phyloP scores from a whole-genome alignment of 305 asterid genomes.

The Fraxinus sp. region DNA sequence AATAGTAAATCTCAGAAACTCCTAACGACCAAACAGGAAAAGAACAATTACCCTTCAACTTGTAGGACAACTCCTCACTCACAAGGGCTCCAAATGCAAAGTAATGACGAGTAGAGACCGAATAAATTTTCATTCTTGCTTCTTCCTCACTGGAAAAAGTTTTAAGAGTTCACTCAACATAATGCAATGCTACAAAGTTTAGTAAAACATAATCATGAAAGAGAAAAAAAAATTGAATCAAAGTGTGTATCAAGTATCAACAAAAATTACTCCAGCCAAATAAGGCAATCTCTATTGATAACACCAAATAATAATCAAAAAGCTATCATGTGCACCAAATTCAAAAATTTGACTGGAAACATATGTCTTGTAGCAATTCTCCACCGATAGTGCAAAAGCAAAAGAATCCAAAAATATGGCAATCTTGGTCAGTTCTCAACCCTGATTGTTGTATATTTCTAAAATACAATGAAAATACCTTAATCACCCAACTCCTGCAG shows the following conservation, averaged over 20 bases:
- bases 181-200: background rate
- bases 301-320: background rate
- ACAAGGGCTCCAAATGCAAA: slow-evolving; percentile 97
- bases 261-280: background rate
- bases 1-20: slow-evolving; percentile 24
- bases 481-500: background rate
- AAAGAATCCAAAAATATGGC: background rate
- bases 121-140: slow-evolving; percentile 90
- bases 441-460: background rate
- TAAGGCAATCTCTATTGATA: background rate
- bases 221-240: background rate
- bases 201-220: background rate
- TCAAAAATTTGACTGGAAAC: background rate
- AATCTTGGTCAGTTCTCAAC: background rate
- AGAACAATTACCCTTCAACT: slow-evolving; percentile 61
- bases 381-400: background rate
- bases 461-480: background rate
- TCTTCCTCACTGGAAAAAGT: slow-evolving; percentile 71
- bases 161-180: background rate
- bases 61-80: slow-evolving; percentile 74
- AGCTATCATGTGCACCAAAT: slow-evolving; percentile 21
- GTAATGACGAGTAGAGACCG: slow-evolving; percentile 81
- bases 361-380: background rate
- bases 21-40: background rate
- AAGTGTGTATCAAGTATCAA: background rate